phyloP scores from a whole-genome alignment of 2,329 filamentous ascomycete genomes.

The Colletotrichum kahawae region DNA sequence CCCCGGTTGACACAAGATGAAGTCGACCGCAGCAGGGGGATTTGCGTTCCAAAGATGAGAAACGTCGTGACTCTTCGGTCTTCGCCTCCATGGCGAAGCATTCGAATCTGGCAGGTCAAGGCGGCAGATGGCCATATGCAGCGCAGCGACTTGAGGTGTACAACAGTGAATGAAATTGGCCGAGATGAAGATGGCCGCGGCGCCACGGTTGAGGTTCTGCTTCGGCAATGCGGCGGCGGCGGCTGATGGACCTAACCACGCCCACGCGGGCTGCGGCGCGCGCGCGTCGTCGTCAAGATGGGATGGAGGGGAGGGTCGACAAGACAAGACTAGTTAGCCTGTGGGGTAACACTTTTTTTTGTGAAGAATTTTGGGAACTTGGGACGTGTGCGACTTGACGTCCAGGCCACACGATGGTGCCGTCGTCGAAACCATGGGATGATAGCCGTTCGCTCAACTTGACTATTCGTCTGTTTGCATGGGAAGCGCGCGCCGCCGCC shows the following conservation, averaged over 20 bases:
- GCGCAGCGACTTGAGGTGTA: not conserved
- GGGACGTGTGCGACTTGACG: slow-evolving; percentile 16
- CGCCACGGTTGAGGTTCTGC: slow-evolving; percentile 16
- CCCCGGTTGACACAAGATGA: slow-evolving; percentile 10
- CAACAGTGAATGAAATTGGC: not conserved
- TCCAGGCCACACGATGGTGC: slow-evolving; percentile 13
- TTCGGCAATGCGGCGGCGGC: slow-evolving; percentile 15
- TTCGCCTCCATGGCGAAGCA: slow-evolving; percentile 2
- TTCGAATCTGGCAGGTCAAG: slow-evolving; percentile 8
- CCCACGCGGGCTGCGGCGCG: slow-evolving; percentile 5
- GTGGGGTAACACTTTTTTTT: slow-evolving; percentile 11
- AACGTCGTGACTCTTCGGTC: not conserved
- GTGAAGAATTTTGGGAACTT: slow-evolving; percentile 4
- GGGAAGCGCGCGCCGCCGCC: not conserved
- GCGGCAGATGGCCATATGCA: not conserved
- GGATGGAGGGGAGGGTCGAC: slow-evolving; percentile 7
- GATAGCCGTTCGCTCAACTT: slow-evolving; percentile 8
- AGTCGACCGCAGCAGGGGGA: slow-evolving; percentile 10
- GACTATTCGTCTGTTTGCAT: slow-evolving; percentile 14
- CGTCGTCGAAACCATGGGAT: slow-evolving; percentile 17
- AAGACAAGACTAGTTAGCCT: slow-evolving; percentile 12
- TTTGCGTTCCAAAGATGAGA: slow-evolving; percentile 11
- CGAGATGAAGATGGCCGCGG: slow-evolving; percentile 16
- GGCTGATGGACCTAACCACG: not conserved
- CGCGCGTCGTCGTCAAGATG: slow-evolving; percentile 12